Percentiles rank a stretch among this genome's conserved stretches.
Evolutionary conservation across 2,329 filamentous ascomycete species (phyloP).

Genomic region (Zymoseptoria ardabiliae): DNA sequence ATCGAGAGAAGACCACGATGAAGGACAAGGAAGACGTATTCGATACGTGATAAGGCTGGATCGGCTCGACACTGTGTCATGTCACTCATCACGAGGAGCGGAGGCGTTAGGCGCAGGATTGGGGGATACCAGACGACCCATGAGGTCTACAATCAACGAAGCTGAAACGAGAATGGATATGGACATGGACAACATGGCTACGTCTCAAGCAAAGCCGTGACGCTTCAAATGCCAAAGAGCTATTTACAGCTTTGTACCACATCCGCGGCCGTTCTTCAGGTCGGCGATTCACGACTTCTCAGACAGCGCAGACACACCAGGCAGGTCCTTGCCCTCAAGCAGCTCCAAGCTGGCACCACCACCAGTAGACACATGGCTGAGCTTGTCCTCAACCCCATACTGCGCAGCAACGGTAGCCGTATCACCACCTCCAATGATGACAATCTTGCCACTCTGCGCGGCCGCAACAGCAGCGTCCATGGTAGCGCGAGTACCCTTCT

Average conservation of each 20-base stretch:
- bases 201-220: not conserved
- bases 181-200: not conserved
- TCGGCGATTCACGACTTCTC: slow-evolving; percentile 17
- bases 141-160: not conserved
- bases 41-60: too few species aligned
- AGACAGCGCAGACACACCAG: slow-evolving; percentile 86
- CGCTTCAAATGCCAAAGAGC: not conserved
- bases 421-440: slow-evolving; percentile 97
- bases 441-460: slow-evolving; percentile 77
- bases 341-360: slow-evolving; percentile 93
- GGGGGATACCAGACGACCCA: not conserved
- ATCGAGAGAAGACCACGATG: not conserved
- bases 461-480: slow-evolving; percentile 82
- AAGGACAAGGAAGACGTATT: not conserved
- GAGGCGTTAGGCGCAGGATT: not conserved
- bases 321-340: slow-evolving; percentile 95
- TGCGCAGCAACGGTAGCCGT: slow-evolving; percentile 97
- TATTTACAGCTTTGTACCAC: slow-evolving; percentile 6
- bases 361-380: slow-evolving; percentile 96
- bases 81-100: not conserved
- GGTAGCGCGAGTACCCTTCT: slow-evolving; percentile 82
- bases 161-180: not conserved
- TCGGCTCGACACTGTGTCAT: not conserved
- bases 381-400: slow-evolving; percentile 91
- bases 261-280: not conserved